Base-by-base conservation (phyloP, 495 filamentous ascomycete species). In the Lasiosphaeriaceae sp. region DNA sequence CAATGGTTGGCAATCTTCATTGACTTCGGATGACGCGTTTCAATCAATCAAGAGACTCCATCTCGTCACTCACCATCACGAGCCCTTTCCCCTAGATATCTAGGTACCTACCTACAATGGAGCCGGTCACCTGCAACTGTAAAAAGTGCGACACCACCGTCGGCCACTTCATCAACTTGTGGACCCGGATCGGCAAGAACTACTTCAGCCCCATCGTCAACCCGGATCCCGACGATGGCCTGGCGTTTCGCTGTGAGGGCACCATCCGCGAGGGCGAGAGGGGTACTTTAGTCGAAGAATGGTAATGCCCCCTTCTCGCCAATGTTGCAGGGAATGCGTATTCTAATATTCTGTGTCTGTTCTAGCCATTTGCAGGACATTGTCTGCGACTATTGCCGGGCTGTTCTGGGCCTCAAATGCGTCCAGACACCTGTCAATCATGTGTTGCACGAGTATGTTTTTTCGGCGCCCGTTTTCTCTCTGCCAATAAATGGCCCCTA, bases 131-230 rank as follows among this genome's bases (percentile, higher is more conserved):
- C 16, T 74, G 70, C 55, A 66, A 56, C 26, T 81, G 78, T 59
- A 60, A 59, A 29, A 60, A 71, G 34, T 80, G 79, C 63, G 58
- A 61, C 19, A 39, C 53, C 12, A 54, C 60, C 8, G 47, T 80
- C 11, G 73, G 72, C 17, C 47, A 56, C 2, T 75, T 75, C 34
- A 22, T 63, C 55, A 79, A 80, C 53, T 49, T 71, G 9, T 80
- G 76, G 77, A 70, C 57, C 5, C 64, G 71, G 26, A 69, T 81
- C 49, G 75, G 73, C 19, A 74, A 70, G 45, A 66, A 56, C 21
- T 77, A 79, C 56, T 67, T 71, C 43, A 74, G 68, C 43, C 76
- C 77, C 24, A 60, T 74, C 21, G 48, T 71, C 21, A 56, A 62
- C 9, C n/a, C 56, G 3, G 58, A 61, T 0, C 54, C 62, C 39